A percentile compares a stretch with the other conserved stretches of the same genome.
Evolutionary conservation across 345 rosid species (phyloP).

Genomic region (Populus alba): DNA sequence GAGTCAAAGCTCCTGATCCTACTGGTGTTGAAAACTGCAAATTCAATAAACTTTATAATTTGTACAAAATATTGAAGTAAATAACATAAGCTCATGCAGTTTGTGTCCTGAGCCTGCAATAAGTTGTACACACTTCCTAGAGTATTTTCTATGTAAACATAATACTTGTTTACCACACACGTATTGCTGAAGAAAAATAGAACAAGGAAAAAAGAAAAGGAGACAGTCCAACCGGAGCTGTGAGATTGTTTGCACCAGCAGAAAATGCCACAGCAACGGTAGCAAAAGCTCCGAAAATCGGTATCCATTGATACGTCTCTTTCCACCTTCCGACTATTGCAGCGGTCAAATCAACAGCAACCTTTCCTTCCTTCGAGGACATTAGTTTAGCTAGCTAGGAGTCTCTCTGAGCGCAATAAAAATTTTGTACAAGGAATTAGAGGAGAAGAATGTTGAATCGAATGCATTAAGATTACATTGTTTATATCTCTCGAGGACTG

Average conservation of each 20-base stretch:
- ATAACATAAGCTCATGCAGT: too few relatives aligned
- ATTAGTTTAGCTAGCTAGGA: neutral
- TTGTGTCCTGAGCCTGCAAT: neutral
- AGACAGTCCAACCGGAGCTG: slow-evolving; percentile 26
- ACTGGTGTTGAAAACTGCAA: slow-evolving; percentile 34
- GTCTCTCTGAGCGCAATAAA: too few relatives aligned
- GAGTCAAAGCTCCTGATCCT: slow-evolving; percentile 28
- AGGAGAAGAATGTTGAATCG: too few relatives aligned
- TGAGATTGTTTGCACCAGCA: slow-evolving; percentile 31
- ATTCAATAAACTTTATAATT: neutral
- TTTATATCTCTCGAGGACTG: neutral
- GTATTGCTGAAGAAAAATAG: neutral
- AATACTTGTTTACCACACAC: too few relatives aligned
- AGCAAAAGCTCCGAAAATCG: slow-evolving; percentile 33
- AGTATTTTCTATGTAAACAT: neutral
- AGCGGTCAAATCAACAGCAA: slow-evolving; percentile 19
- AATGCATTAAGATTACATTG: neutral
- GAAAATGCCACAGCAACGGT: slow-evolving; percentile 25
- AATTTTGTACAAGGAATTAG: too few relatives aligned
- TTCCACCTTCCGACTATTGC: slow-evolving; percentile 25
- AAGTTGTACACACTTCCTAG: neutral
- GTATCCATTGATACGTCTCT: slow-evolving; percentile 33
- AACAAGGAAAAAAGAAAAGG: neutral
- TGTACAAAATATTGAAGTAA: too few relatives aligned
- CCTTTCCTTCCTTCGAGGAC: slow-evolving; percentile 15